A percentile compares a stretch with the other conserved stretches of the same genome.
phyloP scores from a whole-genome alignment of 2,329 filamentous ascomycete genomes.

The Diaporthe destruens region DNA sequence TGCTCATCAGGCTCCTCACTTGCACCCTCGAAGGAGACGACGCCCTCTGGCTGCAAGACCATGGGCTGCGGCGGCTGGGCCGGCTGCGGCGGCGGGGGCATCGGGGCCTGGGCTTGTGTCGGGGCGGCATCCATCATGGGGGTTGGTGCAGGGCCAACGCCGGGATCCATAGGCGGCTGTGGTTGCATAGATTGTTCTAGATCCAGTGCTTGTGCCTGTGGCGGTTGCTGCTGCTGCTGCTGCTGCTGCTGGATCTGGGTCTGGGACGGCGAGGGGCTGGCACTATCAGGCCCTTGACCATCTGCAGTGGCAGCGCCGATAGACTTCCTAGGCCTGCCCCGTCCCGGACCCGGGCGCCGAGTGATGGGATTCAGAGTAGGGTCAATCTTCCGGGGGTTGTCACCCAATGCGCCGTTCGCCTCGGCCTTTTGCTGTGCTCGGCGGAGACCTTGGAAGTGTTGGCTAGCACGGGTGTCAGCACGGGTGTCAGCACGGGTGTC shows the following conservation, averaged over 20 bases:
- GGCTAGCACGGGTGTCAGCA: constrained; percentile 55
- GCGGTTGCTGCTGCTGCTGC: neutral
- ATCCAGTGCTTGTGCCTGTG: constrained; percentile 31
- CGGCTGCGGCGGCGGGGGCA: constrained; percentile 46
- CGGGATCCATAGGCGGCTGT: constrained; percentile 42
- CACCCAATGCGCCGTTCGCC: constrained; percentile 50
- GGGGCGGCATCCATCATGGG: constrained; percentile 41
- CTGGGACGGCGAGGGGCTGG: constrained; percentile 22
- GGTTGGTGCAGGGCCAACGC: constrained; percentile 37
- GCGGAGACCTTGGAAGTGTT: constrained; percentile 72
- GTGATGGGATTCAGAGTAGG: constrained; percentile 70
- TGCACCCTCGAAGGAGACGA: constrained; percentile 39
- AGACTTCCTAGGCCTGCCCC: constrained; percentile 65
- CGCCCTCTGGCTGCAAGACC: constrained; percentile 47
- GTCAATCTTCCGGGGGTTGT: constrained; percentile 58
- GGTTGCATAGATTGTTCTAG: constrained; percentile 41
- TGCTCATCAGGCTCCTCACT: constrained; percentile 50
- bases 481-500: too few species aligned
- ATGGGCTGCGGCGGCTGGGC: constrained; percentile 46
- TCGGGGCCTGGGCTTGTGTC: constrained; percentile 42
- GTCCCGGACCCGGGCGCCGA: constrained; percentile 69
- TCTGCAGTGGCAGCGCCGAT: constrained; percentile 27
- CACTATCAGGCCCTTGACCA: constrained; percentile 11
- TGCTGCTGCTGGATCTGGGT: constrained; percentile 25
- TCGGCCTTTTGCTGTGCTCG: constrained; percentile 68